A percentile compares a stretch with the other conserved stretches of the same genome.
Evolutionary conservation across 345 rosid species (phyloP).

Genomic region (Hypericum perforatum): DNA sequence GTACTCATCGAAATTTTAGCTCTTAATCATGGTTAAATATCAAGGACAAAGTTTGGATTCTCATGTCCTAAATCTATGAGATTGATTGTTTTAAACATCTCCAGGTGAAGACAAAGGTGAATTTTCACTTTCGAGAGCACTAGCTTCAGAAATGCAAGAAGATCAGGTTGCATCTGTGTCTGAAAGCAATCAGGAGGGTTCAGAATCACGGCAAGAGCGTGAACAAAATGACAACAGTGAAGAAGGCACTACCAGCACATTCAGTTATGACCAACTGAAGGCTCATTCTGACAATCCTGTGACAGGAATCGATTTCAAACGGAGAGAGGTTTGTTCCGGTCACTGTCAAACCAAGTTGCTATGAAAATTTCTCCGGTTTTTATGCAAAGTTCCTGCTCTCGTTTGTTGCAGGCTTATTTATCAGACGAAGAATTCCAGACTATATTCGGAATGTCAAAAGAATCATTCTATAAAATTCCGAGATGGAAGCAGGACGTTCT

Average conservation of each 20-base stretch:
- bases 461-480: conserved; percentile 68
- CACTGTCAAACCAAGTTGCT: not conserved
- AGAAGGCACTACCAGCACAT: conserved; percentile 30
- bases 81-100: conserved; percentile 28
- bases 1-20: too few relatives aligned
- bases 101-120: too few relatives aligned
- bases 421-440: conserved; percentile 70
- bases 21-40: too few relatives aligned
- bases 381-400: conserved; percentile 2
- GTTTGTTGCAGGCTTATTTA: conserved; percentile 57
- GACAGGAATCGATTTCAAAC: conserved; percentile 78
- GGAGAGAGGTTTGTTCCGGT: conserved; percentile 77
- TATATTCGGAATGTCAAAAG: conserved; percentile 66
- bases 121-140: not conserved
- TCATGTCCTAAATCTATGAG: too few relatives aligned
- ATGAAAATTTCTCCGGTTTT: not conserved
- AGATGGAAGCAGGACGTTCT: conserved; percentile 96
- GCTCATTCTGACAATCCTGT: conserved; percentile 83
- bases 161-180: conserved; percentile 29
- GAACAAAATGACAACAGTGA: conserved; percentile 35
- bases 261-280: conserved; percentile 78
- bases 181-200: conserved; percentile 36
- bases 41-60: too few relatives aligned
- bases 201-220: conserved; percentile 32
- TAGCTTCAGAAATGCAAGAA: conserved; percentile 36